phyloP scores from a whole-genome alignment of 345 rosid genomes.

The Arabidopsis suecica region DNA sequence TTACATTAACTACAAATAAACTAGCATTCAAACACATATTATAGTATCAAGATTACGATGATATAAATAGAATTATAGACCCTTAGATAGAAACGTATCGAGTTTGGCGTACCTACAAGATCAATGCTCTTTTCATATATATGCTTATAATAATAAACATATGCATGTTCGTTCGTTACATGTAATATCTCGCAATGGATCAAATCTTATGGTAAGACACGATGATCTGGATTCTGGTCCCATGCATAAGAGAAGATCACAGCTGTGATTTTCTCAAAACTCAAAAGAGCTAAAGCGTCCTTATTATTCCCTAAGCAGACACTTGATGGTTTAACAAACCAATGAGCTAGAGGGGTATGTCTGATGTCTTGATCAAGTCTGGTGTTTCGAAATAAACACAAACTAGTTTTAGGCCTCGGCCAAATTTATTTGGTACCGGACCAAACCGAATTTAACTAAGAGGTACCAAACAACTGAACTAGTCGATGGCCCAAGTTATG shows the following conservation, averaged over 20 bases:
- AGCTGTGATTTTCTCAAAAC: conserved; percentile 26
- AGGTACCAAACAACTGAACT: no score
- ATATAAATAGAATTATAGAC: conserved; percentile 14
- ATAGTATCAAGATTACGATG: background rate
- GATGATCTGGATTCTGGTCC: conserved; percentile 37
- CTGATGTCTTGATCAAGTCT: conserved; percentile 16
- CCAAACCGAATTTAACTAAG: no score
- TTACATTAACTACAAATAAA: background rate
- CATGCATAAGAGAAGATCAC: conserved; percentile 1
- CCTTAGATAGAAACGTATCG: conserved; percentile 37
- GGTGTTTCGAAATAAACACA: background rate
- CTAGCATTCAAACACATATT: background rate
- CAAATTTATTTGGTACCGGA: no score
- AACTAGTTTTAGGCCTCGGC: no score
- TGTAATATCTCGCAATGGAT: conserved; percentile 6
- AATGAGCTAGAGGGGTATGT: conserved; percentile 18
- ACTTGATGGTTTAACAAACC: conserved; percentile 15
- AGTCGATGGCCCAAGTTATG: no score
- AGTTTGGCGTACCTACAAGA: conserved; percentile 45
- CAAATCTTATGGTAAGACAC: conserved; percentile 6
- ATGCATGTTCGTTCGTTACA: conserved; percentile 17
- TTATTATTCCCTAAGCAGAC: conserved; percentile 35
- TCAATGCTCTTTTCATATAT: conserved; percentile 32
- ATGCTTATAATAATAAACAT: background rate
- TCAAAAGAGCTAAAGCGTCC: conserved; percentile 37